Evolutionary conservation across 2,329 filamentous ascomycete genomes (phyloP).

Genomic region (Pseudogymnoascus sp.): DNA sequence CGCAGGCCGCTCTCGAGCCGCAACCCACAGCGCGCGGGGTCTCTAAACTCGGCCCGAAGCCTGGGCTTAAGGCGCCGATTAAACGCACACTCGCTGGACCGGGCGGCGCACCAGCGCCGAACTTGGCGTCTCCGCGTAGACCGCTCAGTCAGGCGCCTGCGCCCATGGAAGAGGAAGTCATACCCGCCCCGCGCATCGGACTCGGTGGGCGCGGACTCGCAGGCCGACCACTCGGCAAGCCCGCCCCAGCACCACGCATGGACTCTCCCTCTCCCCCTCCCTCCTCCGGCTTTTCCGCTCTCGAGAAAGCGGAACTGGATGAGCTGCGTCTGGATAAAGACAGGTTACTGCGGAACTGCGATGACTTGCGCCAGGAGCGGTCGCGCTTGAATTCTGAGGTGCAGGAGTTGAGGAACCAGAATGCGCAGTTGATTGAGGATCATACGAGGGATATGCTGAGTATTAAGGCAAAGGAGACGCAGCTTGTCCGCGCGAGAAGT

Average conservation of each 20-base stretch:
- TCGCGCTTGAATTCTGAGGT: constrained; percentile 77
- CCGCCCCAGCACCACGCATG: constrained; percentile 42
- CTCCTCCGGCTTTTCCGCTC: constrained; percentile 59
- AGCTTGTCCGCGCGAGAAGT: constrained; percentile 81
- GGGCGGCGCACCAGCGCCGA: constrained; percentile 29
- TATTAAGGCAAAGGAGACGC: constrained; percentile 97
- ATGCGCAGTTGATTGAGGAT: constrained; percentile 92
- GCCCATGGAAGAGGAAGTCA: constrained; percentile 47
- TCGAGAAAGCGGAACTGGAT: constrained; percentile 88
- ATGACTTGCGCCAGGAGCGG: constrained; percentile 75
- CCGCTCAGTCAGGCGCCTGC: constrained; percentile 39
- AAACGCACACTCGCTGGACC: constrained; percentile 45
- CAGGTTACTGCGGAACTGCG: constrained; percentile 61
- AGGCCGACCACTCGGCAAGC: constrained; percentile 75
- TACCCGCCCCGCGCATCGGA: constrained; percentile 36
- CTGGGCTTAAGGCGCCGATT: constrained; percentile 51
- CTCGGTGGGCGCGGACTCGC: constrained; percentile 60
- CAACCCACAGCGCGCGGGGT: constrained; percentile 46
- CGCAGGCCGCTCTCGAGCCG: constrained; percentile 40
- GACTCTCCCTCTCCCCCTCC: constrained; percentile 41
- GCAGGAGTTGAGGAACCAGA: constrained; percentile 91
- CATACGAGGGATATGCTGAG: constrained; percentile 91
- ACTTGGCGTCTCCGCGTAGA: constrained; percentile 39
- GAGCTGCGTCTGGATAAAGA: constrained; percentile 81
- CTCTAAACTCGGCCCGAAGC: constrained; percentile 48